Evolutionary conservation across 164 flowering plant genomes (phyloP).

Genomic region (Euptelea pleiosperma): DNA sequence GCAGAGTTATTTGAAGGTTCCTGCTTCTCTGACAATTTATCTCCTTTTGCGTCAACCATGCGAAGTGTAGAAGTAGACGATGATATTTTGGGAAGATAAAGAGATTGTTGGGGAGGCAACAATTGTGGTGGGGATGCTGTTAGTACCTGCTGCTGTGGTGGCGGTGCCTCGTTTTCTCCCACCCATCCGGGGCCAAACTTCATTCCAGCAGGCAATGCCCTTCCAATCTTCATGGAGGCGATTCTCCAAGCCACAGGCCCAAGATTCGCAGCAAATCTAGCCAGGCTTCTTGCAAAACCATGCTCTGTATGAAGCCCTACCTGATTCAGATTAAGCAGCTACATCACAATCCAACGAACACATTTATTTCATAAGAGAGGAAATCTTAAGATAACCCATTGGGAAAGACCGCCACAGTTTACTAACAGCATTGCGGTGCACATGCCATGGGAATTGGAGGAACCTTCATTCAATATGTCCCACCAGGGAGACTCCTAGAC

Average conservation of each 20-base stretch:
- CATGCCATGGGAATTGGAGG: no score
- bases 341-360: no score
- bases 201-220: slow-evolving; percentile 52
- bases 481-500: no score
- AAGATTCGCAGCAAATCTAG: slow-evolving; percentile 75
- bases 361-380: no score
- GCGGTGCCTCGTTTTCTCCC: slow-evolving; percentile 39
- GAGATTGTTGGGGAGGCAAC: slow-evolving; percentile 1
- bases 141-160: not conserved
- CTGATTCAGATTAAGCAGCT: slow-evolving; percentile 29
- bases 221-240: slow-evolving; percentile 61
- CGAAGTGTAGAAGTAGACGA: slow-evolving; percentile 6
- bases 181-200: slow-evolving; percentile 70
- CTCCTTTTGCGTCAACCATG: slow-evolving; percentile 17
- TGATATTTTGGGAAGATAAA: slow-evolving; percentile 14
- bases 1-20: slow-evolving; percentile 18
- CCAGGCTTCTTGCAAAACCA: slow-evolving; percentile 76
- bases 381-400: not conserved
- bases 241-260: slow-evolving; percentile 76
- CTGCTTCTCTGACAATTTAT: slow-evolving; percentile 21
- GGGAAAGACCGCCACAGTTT: not conserved
- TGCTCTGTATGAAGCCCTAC: slow-evolving; percentile 65
- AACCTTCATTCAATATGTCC: no score
- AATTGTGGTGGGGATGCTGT: not conserved
- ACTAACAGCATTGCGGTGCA: not conserved